A percentile compares a stretch with the other conserved stretches of the same genome.
phyloP scores from a whole-genome alignment of 768 basidiomycete species.

The Russula abietina region DNA sequence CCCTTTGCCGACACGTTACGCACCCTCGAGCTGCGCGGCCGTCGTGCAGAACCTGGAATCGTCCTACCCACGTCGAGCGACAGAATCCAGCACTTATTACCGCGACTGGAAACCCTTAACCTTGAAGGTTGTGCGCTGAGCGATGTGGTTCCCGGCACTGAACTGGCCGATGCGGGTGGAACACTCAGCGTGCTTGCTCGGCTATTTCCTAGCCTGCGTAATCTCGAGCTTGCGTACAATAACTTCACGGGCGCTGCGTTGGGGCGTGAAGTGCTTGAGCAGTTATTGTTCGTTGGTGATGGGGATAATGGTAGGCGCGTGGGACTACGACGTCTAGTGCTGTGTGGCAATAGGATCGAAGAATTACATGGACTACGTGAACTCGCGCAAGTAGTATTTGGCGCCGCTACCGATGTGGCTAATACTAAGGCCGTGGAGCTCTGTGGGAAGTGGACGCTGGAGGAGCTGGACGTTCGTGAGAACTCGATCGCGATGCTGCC shows the following conservation, averaged over 20 bases:
- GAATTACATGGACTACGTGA: constrained; percentile 57
- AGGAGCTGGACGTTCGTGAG: constrained; percentile 77
- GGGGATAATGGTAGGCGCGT: constrained; percentile 30
- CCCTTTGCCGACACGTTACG: constrained; percentile 27
- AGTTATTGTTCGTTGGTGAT: constrained; percentile 41
- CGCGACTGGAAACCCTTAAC: constrained; percentile 64
- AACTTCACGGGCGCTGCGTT: constrained; percentile 50
- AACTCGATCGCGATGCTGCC: constrained; percentile 71
- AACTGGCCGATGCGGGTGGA: constrained; percentile 43
- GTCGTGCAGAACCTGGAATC: constrained; percentile 63
- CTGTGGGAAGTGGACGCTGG: constrained; percentile 59
- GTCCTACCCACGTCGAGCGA: constrained; percentile 38
- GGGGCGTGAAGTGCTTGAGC: constrained; percentile 41
- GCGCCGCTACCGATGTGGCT: constrained; percentile 38
- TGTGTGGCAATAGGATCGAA: constrained; percentile 63
- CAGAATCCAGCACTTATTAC: constrained; percentile 43
- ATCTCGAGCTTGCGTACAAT: constrained; percentile 75
- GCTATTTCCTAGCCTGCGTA: constrained; percentile 65
- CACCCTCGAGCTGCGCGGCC: constrained; percentile 52
- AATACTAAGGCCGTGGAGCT: constrained; percentile 35
- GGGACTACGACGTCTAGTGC: constrained; percentile 58
- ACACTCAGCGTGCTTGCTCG: constrained; percentile 53
- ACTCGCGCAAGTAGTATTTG: constrained; percentile 54
- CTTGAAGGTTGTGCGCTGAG: constrained; percentile 67
- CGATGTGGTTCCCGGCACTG: constrained; percentile 45